Percentiles rank a stretch among this genome's conserved stretches.
Conservation (phyloP, 2,329 filamentous ascomycete species). For the Epichloe baconii region DNA sequence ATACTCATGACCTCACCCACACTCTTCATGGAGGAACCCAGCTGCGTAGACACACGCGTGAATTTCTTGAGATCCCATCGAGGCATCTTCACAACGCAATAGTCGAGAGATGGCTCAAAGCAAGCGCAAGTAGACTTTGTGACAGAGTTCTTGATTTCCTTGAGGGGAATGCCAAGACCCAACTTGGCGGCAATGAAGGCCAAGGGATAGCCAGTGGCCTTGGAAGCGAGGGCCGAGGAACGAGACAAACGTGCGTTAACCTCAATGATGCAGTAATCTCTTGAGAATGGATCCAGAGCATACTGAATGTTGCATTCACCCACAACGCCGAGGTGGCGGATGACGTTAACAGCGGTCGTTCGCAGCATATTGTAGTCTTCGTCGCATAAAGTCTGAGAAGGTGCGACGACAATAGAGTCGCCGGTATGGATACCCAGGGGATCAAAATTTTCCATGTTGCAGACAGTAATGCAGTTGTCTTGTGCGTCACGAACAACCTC, state of each 20-base stretch:
- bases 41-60: slow-evolving; percentile 85
- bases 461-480: slow-evolving; percentile 98
- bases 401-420: slow-evolving; percentile 95
- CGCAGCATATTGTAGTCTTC: slow-evolving; percentile 99
- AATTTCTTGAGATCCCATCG: slow-evolving; percentile 99
- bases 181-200: slow-evolving; percentile 96
- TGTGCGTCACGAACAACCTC: slow-evolving; percentile 91
- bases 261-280: slow-evolving; percentile 98
- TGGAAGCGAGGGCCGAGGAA: slow-evolving; percentile 90
- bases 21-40: slow-evolving; percentile 99
- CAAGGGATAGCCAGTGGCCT: slow-evolving; percentile 90
- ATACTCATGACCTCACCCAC: slow-evolving; percentile 99
- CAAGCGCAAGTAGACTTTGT: slow-evolving; percentile 93
- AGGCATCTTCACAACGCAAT: slow-evolving; percentile 97
- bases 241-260: slow-evolving; percentile 93
- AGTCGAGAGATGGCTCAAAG: slow-evolving; percentile 96
- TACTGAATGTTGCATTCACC: slow-evolving; percentile 99
- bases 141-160: slow-evolving; percentile 92
- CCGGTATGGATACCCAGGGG: slow-evolving; percentile 95
- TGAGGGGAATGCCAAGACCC: slow-evolving; percentile 84
- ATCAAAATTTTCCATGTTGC: slow-evolving; percentile 99
- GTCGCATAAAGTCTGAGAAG: slow-evolving; percentile 90
- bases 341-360: slow-evolving; percentile 92
- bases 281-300: slow-evolving; percentile 85
- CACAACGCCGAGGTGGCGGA: slow-evolving; percentile 90